Percentiles rank a stretch among this genome's conserved stretches.
These are phyloP conservation scores for Chenopodium suecicum DNA, from an alignment of 148 eudicot genomes.

Conservation along the genomic window DNA sequence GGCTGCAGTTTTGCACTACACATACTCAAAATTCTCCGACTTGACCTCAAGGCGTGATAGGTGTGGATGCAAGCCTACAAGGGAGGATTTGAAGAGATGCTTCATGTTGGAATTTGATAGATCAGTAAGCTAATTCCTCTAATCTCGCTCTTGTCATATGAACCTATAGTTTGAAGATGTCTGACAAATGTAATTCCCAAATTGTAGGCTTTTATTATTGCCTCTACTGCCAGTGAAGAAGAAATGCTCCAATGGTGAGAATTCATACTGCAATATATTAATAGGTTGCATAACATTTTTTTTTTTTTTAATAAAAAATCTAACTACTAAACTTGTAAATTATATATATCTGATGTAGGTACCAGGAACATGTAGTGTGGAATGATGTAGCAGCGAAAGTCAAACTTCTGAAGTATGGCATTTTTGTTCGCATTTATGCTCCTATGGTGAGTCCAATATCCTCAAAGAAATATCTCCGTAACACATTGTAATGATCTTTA, in stretches of 20 bases:
- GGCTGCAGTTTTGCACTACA: conserved; percentile 70
- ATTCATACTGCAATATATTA: neutral
- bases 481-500: neutral
- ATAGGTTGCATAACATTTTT: neutral
- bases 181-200: neutral
- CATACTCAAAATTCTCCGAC: conserved; percentile 63
- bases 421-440: conserved; percentile 56
- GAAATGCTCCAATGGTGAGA: conserved; percentile 64
- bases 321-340: neutral
- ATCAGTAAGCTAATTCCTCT: conserved; percentile 38
- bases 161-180: neutral
- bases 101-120: conserved; percentile 67
- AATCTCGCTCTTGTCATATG: neutral
- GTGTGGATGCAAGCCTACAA: conserved; percentile 63
- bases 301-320: neutral
- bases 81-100: conserved; percentile 60
- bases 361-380: conserved; percentile 63
- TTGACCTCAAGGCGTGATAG: conserved; percentile 64
- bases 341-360: conserved; percentile 35
- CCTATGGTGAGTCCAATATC: conserved; percentile 47
- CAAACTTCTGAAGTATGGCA: conserved; percentile 44
- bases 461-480: neutral
- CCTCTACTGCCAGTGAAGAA: conserved; percentile 52
- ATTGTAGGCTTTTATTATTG: conserved; percentile 66
- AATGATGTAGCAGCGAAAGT: conserved; percentile 33